phyloP scores from a whole-genome alignment of 1,139 yeast species.

The Kurtzmaniella quercitrusa region DNA sequence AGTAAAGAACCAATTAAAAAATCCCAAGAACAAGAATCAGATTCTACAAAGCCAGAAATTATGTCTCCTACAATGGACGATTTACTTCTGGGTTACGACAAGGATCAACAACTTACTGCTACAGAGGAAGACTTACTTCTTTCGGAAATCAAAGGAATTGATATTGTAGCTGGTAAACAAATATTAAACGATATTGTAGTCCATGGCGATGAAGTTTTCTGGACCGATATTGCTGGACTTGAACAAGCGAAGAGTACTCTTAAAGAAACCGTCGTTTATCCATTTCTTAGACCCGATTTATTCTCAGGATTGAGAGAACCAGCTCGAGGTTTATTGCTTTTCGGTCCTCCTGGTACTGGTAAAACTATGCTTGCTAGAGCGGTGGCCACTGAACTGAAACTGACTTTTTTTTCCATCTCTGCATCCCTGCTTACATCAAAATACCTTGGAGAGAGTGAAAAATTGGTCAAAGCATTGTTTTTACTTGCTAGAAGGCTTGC shows the following conservation, averaged over 20 bases:
- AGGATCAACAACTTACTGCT: conserved; percentile 11
- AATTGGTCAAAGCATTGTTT: conserved; percentile 85
- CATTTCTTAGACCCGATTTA: conserved; percentile 88
- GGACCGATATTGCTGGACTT: conserved; percentile 96
- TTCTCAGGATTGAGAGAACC: conserved; percentile 93
- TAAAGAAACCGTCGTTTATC: conserved; percentile 95
- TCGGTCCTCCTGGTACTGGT: conserved; percentile 99
- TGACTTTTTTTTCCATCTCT: conserved; percentile 89
- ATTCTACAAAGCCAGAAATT: conserved; percentile 7
- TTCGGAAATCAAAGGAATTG: conserved; percentile 37
- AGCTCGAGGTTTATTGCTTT: conserved; percentile 89
- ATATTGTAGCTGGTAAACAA: conserved; percentile 46
- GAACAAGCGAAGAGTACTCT: conserved; percentile 85
- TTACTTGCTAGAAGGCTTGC: conserved; percentile 80
- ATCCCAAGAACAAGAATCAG: neutral
- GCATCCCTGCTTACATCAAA: conserved; percentile 92
- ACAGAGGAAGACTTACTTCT: conserved; percentile 46
- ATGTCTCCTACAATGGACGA: conserved; percentile 24
- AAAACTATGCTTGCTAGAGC: conserved; percentile 97
- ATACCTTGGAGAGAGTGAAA: conserved; percentile 90
- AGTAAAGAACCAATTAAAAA: neutral
- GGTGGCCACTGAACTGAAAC: conserved; percentile 93
- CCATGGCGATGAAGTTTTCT: conserved; percentile 90
- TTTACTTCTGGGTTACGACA: conserved; percentile 20
- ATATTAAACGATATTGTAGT: conserved; percentile 89